Base-by-base conservation (phyloP, 192 early-diverging fungal species). In the Dissophora globulifera region DNA sequence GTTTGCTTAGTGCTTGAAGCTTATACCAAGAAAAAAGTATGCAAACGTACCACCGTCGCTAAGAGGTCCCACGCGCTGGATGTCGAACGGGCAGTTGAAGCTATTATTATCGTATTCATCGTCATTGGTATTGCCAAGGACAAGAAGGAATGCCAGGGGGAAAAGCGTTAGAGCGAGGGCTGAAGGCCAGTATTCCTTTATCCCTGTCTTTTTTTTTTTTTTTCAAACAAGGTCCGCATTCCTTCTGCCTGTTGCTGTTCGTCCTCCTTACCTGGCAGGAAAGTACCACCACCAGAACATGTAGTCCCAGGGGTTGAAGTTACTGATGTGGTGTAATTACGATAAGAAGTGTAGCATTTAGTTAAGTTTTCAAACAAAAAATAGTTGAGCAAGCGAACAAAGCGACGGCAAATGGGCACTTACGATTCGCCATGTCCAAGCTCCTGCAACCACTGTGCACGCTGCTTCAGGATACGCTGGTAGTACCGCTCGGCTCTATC, bases 281-380 rank as follows among this genome's bases (percentile, higher is more conserved):
- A 75, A 75, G 57, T 75, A 74, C 70, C 62, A 74, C 70, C 70
- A 74, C n/a, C 40, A 74, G 55, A 56, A 74, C 32, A 50, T 0
- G 4, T 19, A 23, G 0, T 41, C 2, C 61, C 61, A 74, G 2
- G 70, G 62, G 42, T 74, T 20, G 49, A 74, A 74, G 8, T 17
- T 0, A 13, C 70, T 74, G 13, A 25, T 53, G 56, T 4, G n/a
- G 16, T 19, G 33, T 19, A 35, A 32, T 53, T 3, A 41, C 4
- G 42, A 25, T 40, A 25, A n/a, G 40, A 13, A 40, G 13, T 13
- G 38, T 40, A 10, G 38, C 8, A 40, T 13, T n/a, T n/a, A n/a
- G n/a, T n/a, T n/a, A n/a, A n/a, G n/a, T n/a, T n/a, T n/a, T n/a
- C n/a, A n/a, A n/a, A n/a, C n/a, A n/a, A 27, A 50, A 50, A 50